Base-by-base conservation (phyloP, 1,139 yeast genomes). In the Saccharomyces hybrid region DNA sequence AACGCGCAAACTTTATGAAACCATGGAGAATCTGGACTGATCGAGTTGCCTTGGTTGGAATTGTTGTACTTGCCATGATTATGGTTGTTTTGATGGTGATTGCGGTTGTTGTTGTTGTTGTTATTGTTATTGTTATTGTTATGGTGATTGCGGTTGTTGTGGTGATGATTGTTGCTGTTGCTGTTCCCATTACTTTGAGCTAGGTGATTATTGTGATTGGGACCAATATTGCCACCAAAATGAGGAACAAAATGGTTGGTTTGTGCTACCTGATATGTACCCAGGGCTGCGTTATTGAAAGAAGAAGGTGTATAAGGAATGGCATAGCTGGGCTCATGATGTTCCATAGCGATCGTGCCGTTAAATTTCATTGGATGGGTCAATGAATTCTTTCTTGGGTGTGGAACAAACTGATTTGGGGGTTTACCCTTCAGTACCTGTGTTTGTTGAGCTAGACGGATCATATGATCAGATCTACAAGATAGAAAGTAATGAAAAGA, bases 111-210 rank as follows among this genome's bases (percentile, higher is more conserved):
- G 19, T 19, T 19, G 19, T 19, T 2, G 19, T 19, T 19, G 19
- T 48, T 41, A 8, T 47, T 46, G 27, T 38, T 38, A 65, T 48
- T 66, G 68, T 53, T 68, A 13, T 29, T 29, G 32, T 28, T 68
- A 71, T 52, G 70, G 71, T 48, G 71, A 72, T 44, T 70, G 74
- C 53, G 73, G 73, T 49, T 73, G 5, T 38, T 16, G 74, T 46
- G 70, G 71, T 41, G 71, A 73, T 49, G 70, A 72, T 50, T 72
- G 73, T 49, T 69, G 73, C 51, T 55, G 50, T 54, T 46, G 13
- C 52, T 48, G n/a, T 19, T 19, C 19, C 44, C 42, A 11, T 51
- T 48, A 23, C 31, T 38, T 7, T 19, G 23, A 42, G 27, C 34
- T 14, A 32, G 8, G 29, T 31, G 25, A 48, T 29, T 5, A 5